Evolutionary conservation across 768 basidiomycete genomes (phyloP).

Genomic region (Agaricus sinodeliciosus): DNA sequence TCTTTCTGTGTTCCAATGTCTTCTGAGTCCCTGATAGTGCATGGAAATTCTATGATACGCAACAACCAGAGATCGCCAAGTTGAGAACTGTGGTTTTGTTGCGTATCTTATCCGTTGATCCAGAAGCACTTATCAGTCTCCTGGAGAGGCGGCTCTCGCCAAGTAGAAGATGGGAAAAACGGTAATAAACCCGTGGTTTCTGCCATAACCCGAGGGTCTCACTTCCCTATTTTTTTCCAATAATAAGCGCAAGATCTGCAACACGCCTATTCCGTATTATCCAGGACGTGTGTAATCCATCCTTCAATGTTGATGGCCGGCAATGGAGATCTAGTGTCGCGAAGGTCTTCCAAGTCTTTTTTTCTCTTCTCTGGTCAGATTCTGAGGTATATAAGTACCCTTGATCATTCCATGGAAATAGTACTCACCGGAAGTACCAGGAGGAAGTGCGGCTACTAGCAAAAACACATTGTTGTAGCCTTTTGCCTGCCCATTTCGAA

Average conservation of each 20-base stretch:
- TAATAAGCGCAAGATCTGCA: conserved; percentile 23
- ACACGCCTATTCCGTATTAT: conserved; percentile 58
- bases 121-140: conserved; percentile 52
- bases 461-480: conserved; percentile 49
- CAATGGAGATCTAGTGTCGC: conserved; percentile 63
- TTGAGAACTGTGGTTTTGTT: conserved; percentile 52
- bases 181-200: conserved; percentile 30
- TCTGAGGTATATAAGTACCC: conserved; percentile 35
- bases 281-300: conserved; percentile 57
- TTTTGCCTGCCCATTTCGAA: conserved; percentile 61
- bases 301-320: conserved; percentile 53
- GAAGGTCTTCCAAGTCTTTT: conserved; percentile 54
- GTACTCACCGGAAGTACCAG: conserved; percentile 25
- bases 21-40: conserved; percentile 31
- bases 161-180: conserved; percentile 36
- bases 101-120: conserved; percentile 54
- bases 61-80: conserved; percentile 43
- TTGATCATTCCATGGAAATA: not conserved
- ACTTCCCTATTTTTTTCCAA: not conserved
- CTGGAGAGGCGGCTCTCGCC: conserved; percentile 33
- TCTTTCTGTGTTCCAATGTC: not conserved
- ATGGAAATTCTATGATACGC: conserved; percentile 66
- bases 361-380: conserved; percentile 59
- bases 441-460: conserved; percentile 61
- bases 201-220: not conserved